Base-by-base conservation (phyloP, 2,329 filamentous ascomycete genomes). In the Aspergillus ruber region DNA sequence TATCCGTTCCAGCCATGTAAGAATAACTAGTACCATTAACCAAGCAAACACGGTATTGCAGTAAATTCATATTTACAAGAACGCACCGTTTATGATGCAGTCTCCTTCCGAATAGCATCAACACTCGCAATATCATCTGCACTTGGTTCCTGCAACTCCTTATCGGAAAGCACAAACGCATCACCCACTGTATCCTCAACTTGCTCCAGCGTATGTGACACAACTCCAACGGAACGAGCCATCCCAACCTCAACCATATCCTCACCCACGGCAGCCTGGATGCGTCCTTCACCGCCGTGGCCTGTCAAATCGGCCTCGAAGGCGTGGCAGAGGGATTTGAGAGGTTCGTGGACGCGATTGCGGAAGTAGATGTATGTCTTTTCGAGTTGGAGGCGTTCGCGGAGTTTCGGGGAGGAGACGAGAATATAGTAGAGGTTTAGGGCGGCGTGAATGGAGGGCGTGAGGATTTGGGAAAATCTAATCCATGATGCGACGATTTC, bases 341-440 rank as follows among this genome's bases (percentile, higher is more conserved):
- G 53, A 1, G 64, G 69, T 6, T 51, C 50, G 0, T 68, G 51
- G 25, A 68, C 68, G 7, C 61, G 54, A 13, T 47, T 55, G 13
- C 58, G 63, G 55, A 72, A 68, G 46, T 55, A 63, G 2, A 55
- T 44, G 20, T 64, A 55, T 0, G 64, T 62, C 49, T 65, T 64
- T 18, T 60, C 58, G 2, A 82, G 69, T 29, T 74, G 71, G 1
- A 83, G 64, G 1, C 60, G 59, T 17, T 69, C 58, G 27, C 76
- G 73, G 1, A 82, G 63, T 13, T 71, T 65, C 10, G 68, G 58
- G 0, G 78, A 78, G 1, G 71, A 72, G 2, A 81, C 64, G 1
- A 83, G 65, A 0, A 82, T 62, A 56, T 79, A 81, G 55, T 82
- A 76, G n/a, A 83, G 74, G 52, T 78, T 83, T 27, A 83, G 67